A percentile compares a stretch with the other conserved stretches of the same genome.
Evolutionary conservation across 257 asterid genomes (phyloP).

Genomic region (Lycium barbarum): DNA sequence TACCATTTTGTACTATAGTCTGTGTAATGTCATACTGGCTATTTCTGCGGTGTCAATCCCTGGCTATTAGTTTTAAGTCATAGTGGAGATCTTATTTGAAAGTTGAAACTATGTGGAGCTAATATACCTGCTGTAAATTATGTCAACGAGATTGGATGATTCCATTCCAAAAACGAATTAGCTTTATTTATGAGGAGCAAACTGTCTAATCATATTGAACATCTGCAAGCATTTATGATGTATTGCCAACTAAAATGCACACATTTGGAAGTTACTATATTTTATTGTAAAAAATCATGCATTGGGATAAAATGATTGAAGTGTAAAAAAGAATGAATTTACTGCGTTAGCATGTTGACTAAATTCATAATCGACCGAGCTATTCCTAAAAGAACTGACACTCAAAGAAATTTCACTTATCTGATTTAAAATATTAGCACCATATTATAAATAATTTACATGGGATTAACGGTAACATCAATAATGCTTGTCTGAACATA

Average conservation of each 20-base stretch:
- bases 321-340: slow-evolving; percentile 1
- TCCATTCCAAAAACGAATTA: background rate
- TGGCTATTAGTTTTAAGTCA: background rate
- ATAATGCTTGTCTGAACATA: slow-evolving; percentile 11
- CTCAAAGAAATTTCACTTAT: slow-evolving; percentile 1
- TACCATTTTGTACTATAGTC: background rate
- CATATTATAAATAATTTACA: background rate
- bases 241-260: background rate
- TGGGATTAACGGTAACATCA: background rate
- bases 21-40: background rate
- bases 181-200: background rate
- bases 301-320: slow-evolving; percentile 8
- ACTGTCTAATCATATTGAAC: background rate
- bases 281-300: background rate
- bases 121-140: background rate
- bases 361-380: background rate
- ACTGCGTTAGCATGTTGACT: background rate
- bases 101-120: slow-evolving; percentile 12
- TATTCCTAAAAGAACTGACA: background rate
- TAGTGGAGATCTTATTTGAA: background rate
- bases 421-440: background rate
- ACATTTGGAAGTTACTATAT: background rate
- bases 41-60: background rate
- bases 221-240: background rate
- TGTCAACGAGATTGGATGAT: slow-evolving; percentile 11